Evolutionary conservation across 768 basidiomycete genomes (phyloP).

Genomic region (Leccinum boreale): DNA sequence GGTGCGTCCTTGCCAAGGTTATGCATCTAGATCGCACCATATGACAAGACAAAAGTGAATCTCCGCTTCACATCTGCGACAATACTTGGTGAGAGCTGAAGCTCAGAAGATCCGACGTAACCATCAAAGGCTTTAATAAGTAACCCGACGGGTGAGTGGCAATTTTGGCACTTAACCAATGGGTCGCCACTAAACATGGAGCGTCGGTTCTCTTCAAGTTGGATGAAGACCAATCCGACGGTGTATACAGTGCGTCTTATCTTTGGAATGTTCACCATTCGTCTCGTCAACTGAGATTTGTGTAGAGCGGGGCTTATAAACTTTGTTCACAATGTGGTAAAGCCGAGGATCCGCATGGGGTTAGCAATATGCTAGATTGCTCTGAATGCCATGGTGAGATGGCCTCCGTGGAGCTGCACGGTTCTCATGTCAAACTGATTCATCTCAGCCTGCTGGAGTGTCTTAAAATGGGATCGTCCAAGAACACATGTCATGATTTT

Average conservation of each 20-base stretch:
- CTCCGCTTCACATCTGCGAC: neutral
- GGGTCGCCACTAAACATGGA: neutral
- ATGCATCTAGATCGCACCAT: neutral
- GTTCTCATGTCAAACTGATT: neutral
- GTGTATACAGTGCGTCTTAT: neutral
- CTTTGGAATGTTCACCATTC: neutral
- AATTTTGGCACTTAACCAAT: neutral
- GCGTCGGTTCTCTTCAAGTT: neutral
- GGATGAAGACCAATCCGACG: neutral
- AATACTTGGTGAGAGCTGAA: neutral
- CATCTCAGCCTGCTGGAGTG: neutral
- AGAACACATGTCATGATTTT: neutral
- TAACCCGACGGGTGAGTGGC: neutral
- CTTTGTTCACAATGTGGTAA: neutral
- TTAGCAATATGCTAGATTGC: neutral
- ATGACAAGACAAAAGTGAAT: neutral
- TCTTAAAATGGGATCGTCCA: neutral
- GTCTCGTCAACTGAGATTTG: neutral
- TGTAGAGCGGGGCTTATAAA: neutral
- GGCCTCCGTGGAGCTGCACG: neutral
- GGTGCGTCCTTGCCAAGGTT: neutral
- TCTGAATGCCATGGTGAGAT: neutral
- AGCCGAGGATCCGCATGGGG: neutral
- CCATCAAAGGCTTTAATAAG: neutral
- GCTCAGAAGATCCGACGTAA: neutral